Conservation (phyloP, 1,139 yeast genomes). For the Debaryomyces nepalensis region DNA sequence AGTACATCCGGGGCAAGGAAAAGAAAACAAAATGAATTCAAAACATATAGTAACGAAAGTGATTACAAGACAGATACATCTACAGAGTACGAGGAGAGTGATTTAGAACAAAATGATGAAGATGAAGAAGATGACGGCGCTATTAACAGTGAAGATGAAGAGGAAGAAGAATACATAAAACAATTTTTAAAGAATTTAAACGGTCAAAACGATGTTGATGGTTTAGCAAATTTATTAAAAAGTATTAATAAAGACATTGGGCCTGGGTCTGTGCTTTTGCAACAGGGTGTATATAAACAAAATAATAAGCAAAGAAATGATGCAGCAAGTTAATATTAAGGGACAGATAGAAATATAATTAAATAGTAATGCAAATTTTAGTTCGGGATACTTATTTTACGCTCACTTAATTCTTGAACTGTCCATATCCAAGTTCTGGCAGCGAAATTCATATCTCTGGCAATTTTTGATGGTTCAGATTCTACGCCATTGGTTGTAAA, state of each 20-base stretch:
- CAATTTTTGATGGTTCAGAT: slow-evolving; percentile 54
- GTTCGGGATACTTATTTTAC: slow-evolving; percentile 37
- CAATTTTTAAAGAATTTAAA: slow-evolving; percentile 9
- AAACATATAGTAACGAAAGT: slow-evolving; percentile 26
- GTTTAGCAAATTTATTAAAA: slow-evolving; percentile 12
- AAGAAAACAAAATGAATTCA: slow-evolving; percentile 16
- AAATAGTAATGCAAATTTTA: slow-evolving; percentile 9
- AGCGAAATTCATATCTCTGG: slow-evolving; percentile 63
- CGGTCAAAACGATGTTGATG: slow-evolving; percentile 9
- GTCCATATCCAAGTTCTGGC: slow-evolving; percentile 89
- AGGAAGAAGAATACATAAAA: slow-evolving; percentile 8
- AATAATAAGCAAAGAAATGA: slow-evolving; percentile 1
- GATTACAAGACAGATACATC: slow-evolving; percentile 25
- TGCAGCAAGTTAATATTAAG: background rate
- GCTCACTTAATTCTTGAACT: slow-evolving; percentile 57
- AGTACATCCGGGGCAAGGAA: slow-evolving; percentile 11
- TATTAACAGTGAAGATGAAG: slow-evolving; percentile 12
- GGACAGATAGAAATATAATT: slow-evolving; percentile 6
- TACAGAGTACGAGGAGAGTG: slow-evolving; percentile 19
- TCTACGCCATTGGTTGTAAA: slow-evolving; percentile 40
- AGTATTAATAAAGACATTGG: slow-evolving; percentile 13
- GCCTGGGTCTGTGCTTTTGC: slow-evolving; percentile 14
- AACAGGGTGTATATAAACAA: slow-evolving; percentile 13
- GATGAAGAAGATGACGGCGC: slow-evolving; percentile 19
- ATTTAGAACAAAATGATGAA: slow-evolving; percentile 22